A percentile compares a stretch with the other conserved stretches of the same genome.
Evolutionary conservation across 1,284 basidiomycete genomes (phyloP).

Genomic region (Apiotrichum montevideense): DNA sequence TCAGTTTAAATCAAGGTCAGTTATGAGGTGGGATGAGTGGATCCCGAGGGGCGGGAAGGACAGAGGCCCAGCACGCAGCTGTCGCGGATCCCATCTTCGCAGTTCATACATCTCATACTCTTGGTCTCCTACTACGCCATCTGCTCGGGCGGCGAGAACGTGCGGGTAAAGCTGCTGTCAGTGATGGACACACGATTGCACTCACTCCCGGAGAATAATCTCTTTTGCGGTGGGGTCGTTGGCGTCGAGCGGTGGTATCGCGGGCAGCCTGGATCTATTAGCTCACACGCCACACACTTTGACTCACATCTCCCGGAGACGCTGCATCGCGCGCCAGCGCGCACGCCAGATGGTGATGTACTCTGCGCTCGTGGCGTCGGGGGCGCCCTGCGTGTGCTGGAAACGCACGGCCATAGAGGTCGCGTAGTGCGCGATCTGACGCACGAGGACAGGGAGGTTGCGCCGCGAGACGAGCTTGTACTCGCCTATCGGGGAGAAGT

Average conservation of each 20-base stretch:
- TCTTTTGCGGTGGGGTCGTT: conserved; percentile 25
- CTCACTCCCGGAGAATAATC: conserved; percentile 33
- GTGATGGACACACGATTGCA: not conserved
- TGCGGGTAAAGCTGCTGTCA: conserved; percentile 11
- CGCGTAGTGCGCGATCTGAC: conserved; percentile 75
- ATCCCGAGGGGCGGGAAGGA: no score
- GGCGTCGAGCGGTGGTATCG: conserved; percentile 22
- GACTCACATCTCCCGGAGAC: conserved; percentile 50
- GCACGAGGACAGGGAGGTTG: conserved; percentile 71
- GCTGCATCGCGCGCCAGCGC: conserved; percentile 69
- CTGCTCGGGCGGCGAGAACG: conserved; percentile 6
- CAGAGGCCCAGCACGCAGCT: no score
- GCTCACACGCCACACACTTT: not conserved
- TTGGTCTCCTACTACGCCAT: not conserved
- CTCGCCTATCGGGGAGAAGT: conserved; percentile 81
- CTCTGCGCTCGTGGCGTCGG: conserved; percentile 66
- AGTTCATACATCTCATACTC: no score
- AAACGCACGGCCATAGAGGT: conserved; percentile 85
- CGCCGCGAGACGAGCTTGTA: conserved; percentile 87
- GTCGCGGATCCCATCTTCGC: no score
- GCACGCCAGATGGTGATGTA: conserved; percentile 84
- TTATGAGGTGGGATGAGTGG: no score
- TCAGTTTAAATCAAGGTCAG: no score
- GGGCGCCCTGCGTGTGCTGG: conserved; percentile 55
- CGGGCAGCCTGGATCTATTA: conserved; percentile 9